Conservation (phyloP, 2,329 filamentous ascomycete species). For the Colletotrichum australisinense region DNA sequence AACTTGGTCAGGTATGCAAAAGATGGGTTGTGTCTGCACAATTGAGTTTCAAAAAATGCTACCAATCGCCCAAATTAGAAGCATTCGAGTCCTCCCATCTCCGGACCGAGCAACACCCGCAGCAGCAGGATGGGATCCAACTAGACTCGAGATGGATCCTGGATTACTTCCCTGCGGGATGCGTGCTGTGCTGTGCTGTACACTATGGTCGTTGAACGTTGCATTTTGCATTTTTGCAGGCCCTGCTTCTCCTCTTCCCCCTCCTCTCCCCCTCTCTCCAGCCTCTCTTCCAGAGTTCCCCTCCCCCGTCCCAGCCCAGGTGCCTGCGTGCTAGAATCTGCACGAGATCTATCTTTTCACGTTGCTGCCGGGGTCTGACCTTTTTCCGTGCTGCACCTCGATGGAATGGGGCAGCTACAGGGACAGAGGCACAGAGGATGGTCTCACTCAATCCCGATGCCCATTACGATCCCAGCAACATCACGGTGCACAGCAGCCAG, state of each 20-base stretch:
- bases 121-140: constrained; percentile 5
- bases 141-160: background rate
- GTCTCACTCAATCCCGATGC: background rate
- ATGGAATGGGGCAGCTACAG: background rate
- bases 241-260: background rate
- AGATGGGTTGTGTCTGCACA: background rate
- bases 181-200: too few relatives aligned
- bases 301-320: background rate
- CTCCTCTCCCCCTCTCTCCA: background rate
- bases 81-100: background rate
- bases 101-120: constrained; percentile 11
- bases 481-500: background rate
- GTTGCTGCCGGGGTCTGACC: background rate
- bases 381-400: constrained; percentile 8
- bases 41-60: background rate
- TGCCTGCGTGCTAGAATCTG: constrained; percentile 1
- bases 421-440: background rate
- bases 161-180: background rate
- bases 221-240: too few relatives aligned
- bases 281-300: background rate
- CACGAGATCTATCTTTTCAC: constrained; percentile 7
- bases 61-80: constrained; percentile 12
- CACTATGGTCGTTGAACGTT: too few relatives aligned
- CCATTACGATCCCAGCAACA: background rate
- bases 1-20: background rate